Conservation (phyloP, 164 flowering plant species). For the Taxillus chinensis region DNA sequence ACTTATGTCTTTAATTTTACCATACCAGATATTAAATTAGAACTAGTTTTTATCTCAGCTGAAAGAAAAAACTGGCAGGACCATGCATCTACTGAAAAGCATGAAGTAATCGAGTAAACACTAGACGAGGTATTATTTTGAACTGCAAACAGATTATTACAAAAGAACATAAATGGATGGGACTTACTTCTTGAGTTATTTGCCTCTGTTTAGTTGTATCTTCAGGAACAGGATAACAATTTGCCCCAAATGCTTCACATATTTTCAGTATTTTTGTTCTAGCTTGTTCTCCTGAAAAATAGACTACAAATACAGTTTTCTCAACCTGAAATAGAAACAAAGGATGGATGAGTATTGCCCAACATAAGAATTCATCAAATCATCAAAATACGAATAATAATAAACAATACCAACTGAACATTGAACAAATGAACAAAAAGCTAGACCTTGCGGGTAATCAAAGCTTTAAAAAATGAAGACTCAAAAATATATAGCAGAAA, state of each 20-base stretch:
- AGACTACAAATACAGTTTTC: conserved; percentile 85
- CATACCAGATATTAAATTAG: too few species aligned
- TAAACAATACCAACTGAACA: background rate
- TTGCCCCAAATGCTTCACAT: conserved; percentile 98
- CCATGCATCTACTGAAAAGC: too few species aligned
- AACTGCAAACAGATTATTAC: too few species aligned
- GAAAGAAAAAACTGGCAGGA: too few species aligned
- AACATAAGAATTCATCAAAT: too few species aligned
- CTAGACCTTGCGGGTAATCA: too few species aligned
- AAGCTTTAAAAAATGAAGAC: background rate
- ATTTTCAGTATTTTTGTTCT: conserved; percentile 82
- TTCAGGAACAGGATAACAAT: conserved; percentile 97
- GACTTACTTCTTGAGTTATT: conserved; percentile 70
- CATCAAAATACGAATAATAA: too few species aligned
- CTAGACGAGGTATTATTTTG: too few species aligned
- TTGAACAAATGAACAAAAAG: background rate
- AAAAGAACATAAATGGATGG: too few species aligned
- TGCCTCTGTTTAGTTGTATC: conserved; percentile 78
- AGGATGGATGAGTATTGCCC: too few species aligned
- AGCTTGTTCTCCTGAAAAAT: conserved; percentile 98
- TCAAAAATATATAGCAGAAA: background rate
- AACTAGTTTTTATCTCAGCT: too few species aligned
- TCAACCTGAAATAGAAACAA: conserved; percentile 51
- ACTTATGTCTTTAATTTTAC: background rate
- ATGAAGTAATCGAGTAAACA: too few species aligned